A percentile compares a stretch with the other conserved stretches of the same genome.
Conservation (phyloP, 2,329 filamentous ascomycete genomes). For the Fusarium sp. region DNA sequence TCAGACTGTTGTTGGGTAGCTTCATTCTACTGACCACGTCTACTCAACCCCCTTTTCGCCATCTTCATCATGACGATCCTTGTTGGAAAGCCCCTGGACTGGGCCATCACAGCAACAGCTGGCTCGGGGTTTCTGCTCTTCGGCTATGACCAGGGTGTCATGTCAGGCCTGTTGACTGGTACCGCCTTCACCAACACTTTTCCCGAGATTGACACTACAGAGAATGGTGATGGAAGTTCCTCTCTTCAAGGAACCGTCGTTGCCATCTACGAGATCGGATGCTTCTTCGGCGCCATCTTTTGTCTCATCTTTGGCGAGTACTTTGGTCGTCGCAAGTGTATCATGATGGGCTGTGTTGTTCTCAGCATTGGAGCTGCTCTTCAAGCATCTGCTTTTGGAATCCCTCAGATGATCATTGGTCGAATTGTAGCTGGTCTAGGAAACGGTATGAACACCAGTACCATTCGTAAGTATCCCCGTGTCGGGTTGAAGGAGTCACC, state of each 20-base stretch:
- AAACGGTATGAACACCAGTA: conserved; percentile 63
- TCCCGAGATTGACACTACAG: conserved; percentile 55
- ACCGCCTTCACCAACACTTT: conserved; percentile 52
- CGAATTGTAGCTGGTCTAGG: conserved; percentile 61
- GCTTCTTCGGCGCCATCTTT: conserved; percentile 61
- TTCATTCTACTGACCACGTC: conserved; percentile 6
- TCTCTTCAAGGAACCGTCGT: conserved; percentile 61
- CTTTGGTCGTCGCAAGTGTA: conserved; percentile 59
- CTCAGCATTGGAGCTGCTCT: conserved; percentile 60
- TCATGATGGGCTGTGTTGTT: conserved; percentile 56
- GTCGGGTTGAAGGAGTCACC: background rate
- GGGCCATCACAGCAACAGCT: conserved; percentile 55
- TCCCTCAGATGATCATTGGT: conserved; percentile 60
- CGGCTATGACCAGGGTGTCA: conserved; percentile 53
- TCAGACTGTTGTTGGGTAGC: conserved; percentile 21
- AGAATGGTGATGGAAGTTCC: conserved; percentile 56
- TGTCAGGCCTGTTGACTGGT: conserved; percentile 53
- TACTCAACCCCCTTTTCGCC: background rate
- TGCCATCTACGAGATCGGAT: conserved; percentile 63
- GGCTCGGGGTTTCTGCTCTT: conserved; percentile 56
- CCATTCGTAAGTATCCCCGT: conserved; percentile 52
- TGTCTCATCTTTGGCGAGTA: conserved; percentile 57
- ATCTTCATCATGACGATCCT: conserved; percentile 43
- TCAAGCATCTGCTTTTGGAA: conserved; percentile 56
- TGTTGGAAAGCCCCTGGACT: conserved; percentile 54